Evolutionary conservation across 2,329 filamentous ascomycete genomes (phyloP).

Genomic region (Sarocladium brachiariae): DNA sequence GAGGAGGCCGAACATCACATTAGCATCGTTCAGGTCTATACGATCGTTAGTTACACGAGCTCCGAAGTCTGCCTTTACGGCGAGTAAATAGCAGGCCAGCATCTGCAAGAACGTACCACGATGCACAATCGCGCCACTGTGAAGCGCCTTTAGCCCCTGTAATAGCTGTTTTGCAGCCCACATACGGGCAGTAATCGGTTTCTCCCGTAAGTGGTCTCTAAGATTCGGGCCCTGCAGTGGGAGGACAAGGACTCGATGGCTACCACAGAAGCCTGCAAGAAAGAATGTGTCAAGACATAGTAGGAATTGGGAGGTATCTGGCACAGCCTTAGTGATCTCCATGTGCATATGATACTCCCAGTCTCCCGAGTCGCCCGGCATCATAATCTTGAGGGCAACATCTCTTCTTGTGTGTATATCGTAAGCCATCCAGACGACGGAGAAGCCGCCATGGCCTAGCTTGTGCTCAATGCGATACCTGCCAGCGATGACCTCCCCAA

Average conservation of each 20-base stretch:
- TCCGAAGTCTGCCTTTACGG: neutral
- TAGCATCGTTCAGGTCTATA: slow-evolving; percentile 11
- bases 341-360: slow-evolving; percentile 7
- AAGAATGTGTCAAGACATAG: slow-evolving; percentile 7
- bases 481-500: slow-evolving; percentile 31
- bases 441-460: slow-evolving; percentile 33
- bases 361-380: slow-evolving; percentile 6
- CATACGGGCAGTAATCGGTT: slow-evolving; percentile 11
- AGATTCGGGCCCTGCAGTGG: slow-evolving; percentile 11
- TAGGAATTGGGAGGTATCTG: slow-evolving; percentile 8
- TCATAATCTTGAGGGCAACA: slow-evolving; percentile 14
- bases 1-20: slow-evolving; percentile 12
- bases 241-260: slow-evolving; percentile 11
- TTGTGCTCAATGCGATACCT: slow-evolving; percentile 35
- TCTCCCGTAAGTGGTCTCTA: neutral
- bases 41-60: neutral
- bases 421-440: slow-evolving; percentile 36
- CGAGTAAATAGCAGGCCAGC: slow-evolving; percentile 1
- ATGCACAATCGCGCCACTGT: slow-evolving; percentile 12
- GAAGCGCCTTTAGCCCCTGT: slow-evolving; percentile 9
- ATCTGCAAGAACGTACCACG: slow-evolving; percentile 9
- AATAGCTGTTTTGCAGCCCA: slow-evolving; percentile 11
- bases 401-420: slow-evolving; percentile 7
- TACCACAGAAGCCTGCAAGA: neutral
- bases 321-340: slow-evolving; percentile 6